Evolutionary conservation across 805 yeast species (phyloP).

Genomic region (Saccharomycopsis sp.): DNA sequence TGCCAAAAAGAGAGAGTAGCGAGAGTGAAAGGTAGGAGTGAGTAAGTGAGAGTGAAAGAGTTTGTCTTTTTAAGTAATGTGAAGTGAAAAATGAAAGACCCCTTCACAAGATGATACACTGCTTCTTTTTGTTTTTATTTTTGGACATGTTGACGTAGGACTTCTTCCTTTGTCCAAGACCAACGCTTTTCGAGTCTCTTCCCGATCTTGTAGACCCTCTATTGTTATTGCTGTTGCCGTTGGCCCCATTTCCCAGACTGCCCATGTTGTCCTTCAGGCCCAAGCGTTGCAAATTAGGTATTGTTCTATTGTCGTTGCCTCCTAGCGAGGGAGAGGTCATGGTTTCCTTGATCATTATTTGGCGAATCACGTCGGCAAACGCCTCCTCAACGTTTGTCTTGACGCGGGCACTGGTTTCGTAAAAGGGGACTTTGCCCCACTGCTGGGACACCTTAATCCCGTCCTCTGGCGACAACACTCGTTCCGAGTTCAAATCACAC

Average conservation of each 20-base stretch:
- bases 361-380: constrained; percentile 80
- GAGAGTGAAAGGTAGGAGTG: too few relatives aligned
- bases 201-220: not conserved
- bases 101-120: too few relatives aligned
- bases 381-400: constrained; percentile 87
- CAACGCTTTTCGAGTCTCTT: too few relatives aligned
- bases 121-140: too few relatives aligned
- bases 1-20: too few relatives aligned
- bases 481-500: constrained; percentile 68
- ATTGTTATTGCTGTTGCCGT: not conserved
- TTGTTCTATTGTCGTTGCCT: constrained; percentile 6
- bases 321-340: constrained; percentile 17
- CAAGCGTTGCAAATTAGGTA: constrained; percentile 8
- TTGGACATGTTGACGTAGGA: too few relatives aligned
- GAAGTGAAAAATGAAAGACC: too few relatives aligned
- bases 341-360: constrained; percentile 68
- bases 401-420: constrained; percentile 89
- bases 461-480: constrained; percentile 70
- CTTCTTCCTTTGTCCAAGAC: too few relatives aligned
- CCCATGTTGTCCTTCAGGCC: not conserved
- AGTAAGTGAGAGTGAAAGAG: too few relatives aligned
- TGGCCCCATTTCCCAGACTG: not conserved
- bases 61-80: too few relatives aligned
- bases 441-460: constrained; percentile 76
- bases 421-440: constrained; percentile 84